Evolutionary conservation across 441 rosid species (phyloP), one percentile per base, ranked within the genome.

Genomic region (Euphorbia celastroides): DNA sequence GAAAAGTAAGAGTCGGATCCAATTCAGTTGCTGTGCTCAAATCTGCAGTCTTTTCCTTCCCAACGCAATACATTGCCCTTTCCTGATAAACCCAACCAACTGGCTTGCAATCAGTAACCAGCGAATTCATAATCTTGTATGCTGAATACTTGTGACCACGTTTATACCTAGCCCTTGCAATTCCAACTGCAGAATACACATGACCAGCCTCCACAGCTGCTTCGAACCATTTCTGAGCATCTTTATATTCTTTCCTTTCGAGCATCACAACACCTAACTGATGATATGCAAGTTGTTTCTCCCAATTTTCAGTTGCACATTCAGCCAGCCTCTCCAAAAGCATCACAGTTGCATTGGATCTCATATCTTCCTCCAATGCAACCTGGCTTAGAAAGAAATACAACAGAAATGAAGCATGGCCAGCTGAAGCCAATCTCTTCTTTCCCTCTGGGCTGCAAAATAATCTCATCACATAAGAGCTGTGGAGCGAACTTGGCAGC

Each of bases 71-170:
- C 72, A 94, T 34, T n/a, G 98, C 85, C 74, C 97, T 80, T 77
- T 94, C 97, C 72, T 92, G 97, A 77, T 87, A 81, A 91, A 94
- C 86, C 99, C 99, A 94, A 26, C 96, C 98, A 11, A 82, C 78
- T 17, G 92, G 89, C 17, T 63, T 77, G 75, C 83, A 44, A 75
- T 79, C 84, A 0, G 87, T 81, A 57, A 84, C 79, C 70, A 94
- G 70, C 1, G 93, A 83, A 68, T 82, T 87, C 86, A 88, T 81
- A 74, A 89, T 63, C 83, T 94, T 94, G 78, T 87, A 92, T 13
- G 99, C 97, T n/a, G 93, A 72, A 78, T 88, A 94, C 73, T 83
- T 90, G 76, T 94, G 99, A 28, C 93, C 96, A 10, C 91, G 94
- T 71, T 87, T 87, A 72, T 77, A 90, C 75, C 86, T 94, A 60